A percentile compares a stretch with the other conserved stretches of the same genome.
Evolutionary conservation across 805 yeast species (phyloP).

Genomic region (Debaryomyces castellii): DNA sequence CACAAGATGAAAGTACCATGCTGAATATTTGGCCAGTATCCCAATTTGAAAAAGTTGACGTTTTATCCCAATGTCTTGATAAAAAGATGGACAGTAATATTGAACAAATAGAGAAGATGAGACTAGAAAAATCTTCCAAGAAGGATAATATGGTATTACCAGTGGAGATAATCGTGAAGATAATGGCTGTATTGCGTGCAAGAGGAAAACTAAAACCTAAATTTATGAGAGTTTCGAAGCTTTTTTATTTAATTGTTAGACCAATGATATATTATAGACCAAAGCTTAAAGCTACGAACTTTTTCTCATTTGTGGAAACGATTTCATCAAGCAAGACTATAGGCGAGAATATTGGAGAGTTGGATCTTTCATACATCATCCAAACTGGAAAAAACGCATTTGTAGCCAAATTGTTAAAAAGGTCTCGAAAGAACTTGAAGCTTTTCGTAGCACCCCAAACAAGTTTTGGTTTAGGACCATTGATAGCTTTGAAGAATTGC

Average conservation of each 20-base stretch:
- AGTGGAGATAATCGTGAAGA: conserved; percentile 29
- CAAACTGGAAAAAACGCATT: conserved; percentile 92
- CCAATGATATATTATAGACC: conserved; percentile 70
- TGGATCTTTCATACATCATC: conserved; percentile 77
- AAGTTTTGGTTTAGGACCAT: conserved; percentile 88
- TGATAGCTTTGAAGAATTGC: conserved; percentile 78
- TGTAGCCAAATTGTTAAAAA: conserved; percentile 76
- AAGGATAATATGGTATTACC: conserved; percentile 30
- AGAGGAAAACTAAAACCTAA: conserved; percentile 41
- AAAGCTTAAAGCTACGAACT: conserved; percentile 61
- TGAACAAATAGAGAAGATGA: conserved; percentile 10
- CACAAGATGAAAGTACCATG: conserved; percentile 15
- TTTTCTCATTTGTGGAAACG: conserved; percentile 68
- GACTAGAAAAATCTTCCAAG: conserved; percentile 10
- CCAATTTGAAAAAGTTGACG: conserved; percentile 51
- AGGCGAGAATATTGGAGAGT: conserved; percentile 59
- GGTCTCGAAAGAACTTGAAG: conserved; percentile 66
- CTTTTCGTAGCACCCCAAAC: conserved; percentile 90
- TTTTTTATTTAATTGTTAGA: conserved; percentile 60
- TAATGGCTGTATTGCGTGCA: conserved; percentile 29
- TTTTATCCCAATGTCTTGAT: conserved; percentile 34
- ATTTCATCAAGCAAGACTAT: conserved; percentile 48
- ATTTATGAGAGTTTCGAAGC: conserved; percentile 58
- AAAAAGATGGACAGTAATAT: conserved; percentile 21
- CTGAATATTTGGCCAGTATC: conserved; percentile 49